These are phyloP conservation scores for Podila clonocystis DNA, from an alignment of 192 early-diverging fungal species.

Conservation along the genomic window DNA sequence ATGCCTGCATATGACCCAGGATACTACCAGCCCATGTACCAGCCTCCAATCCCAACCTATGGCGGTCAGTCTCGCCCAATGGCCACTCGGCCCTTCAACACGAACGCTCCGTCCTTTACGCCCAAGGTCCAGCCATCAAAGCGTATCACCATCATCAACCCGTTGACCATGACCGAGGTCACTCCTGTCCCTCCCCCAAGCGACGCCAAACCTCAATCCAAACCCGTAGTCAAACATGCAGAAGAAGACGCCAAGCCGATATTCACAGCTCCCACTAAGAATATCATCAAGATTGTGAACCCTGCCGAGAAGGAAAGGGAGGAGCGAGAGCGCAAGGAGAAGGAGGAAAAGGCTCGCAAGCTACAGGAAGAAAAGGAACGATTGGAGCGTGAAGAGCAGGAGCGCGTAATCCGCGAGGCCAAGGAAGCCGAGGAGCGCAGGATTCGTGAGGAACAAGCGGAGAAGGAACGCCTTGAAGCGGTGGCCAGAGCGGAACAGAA, in stretches of 20 bases:
- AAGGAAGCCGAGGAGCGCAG: constrained; percentile 43
- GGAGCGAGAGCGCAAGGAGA: constrained; percentile 55
- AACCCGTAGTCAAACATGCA: neutral
- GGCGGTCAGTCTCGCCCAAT: constrained; percentile 30
- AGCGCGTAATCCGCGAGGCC: constrained; percentile 33
- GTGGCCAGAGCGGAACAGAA: constrained; percentile 6
- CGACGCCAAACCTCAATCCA: neutral
- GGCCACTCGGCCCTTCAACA: constrained; percentile 14
- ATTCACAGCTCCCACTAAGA: neutral
- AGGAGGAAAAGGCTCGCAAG: constrained; percentile 49
- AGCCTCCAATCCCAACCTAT: constrained; percentile 22
- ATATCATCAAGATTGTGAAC: constrained; percentile 52
- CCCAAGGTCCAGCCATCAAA: constrained; percentile 43
- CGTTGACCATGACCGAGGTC: constrained; percentile 72
- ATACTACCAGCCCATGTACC: constrained; percentile 32
- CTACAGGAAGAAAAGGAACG: constrained; percentile 29
- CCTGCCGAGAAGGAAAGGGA: constrained; percentile 58
- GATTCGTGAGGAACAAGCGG: constrained; percentile 15
- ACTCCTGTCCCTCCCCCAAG: constrained; percentile 9
- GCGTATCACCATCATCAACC: constrained; percentile 77
- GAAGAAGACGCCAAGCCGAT: neutral
- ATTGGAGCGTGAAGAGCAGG: constrained; percentile 30
- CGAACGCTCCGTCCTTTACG: constrained; percentile 5
- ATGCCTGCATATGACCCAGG: neutral
- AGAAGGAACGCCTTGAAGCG: neutral